Percentiles rank a stretch among this genome's conserved stretches.
Evolutionary conservation across 768 basidiomycete species (phyloP).

Genomic region (Cyathus striatus): DNA sequence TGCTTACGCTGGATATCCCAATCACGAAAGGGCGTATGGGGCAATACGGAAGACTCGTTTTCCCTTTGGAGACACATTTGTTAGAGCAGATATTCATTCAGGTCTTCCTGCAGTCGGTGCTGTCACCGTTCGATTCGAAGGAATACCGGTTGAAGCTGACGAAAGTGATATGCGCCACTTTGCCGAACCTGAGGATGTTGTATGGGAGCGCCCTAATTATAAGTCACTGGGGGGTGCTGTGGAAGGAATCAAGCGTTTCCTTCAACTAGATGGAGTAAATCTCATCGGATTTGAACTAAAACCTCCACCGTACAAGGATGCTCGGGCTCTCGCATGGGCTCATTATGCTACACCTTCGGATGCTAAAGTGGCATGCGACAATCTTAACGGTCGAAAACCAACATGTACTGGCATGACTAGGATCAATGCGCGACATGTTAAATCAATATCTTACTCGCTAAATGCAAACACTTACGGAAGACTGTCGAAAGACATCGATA

Average conservation of each 20-base stretch:
- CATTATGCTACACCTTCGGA: constrained; percentile 45
- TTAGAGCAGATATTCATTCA: constrained; percentile 46
- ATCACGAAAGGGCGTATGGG: constrained; percentile 37
- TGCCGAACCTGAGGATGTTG: constrained; percentile 40
- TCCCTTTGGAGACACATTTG: constrained; percentile 29
- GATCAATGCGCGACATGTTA: constrained; percentile 49
- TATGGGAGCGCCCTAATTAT: constrained; percentile 46
- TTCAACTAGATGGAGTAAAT: constrained; percentile 24
- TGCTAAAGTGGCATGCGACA: constrained; percentile 45
- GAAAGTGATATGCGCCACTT: constrained; percentile 40
- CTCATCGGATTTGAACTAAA: constrained; percentile 38
- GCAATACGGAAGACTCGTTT: constrained; percentile 41
- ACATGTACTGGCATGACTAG: constrained; percentile 37
- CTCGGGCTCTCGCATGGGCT: constrained; percentile 49
- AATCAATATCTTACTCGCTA: constrained; percentile 44
- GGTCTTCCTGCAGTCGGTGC: constrained; percentile 55
- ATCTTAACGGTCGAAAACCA: constrained; percentile 43
- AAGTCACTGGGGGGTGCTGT: constrained; percentile 28
- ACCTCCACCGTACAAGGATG: constrained; percentile 46
- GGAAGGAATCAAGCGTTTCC: constrained; percentile 31
- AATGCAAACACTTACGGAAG: constrained; percentile 28
- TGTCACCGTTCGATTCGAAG: constrained; percentile 56
- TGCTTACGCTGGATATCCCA: constrained; percentile 62
- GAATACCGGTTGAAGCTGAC: constrained; percentile 41
- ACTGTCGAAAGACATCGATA: constrained; percentile 37